Percentiles rank a stretch among this genome's conserved stretches.
phyloP scores from a whole-genome alignment of 352 stramenopile species.

The Pythium aristosporum region DNA sequence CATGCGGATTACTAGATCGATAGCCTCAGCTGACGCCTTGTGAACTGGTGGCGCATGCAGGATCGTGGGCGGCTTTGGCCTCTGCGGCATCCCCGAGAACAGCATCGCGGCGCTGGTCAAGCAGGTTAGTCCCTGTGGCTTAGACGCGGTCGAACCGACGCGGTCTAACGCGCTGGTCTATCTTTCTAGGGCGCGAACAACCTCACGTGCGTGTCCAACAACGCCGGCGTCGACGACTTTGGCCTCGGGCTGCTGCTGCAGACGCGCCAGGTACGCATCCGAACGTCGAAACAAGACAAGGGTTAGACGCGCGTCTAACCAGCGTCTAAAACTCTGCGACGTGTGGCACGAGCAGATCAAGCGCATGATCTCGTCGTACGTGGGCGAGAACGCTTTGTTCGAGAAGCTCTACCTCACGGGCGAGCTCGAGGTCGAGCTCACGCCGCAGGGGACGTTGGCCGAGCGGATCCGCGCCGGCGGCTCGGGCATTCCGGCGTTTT shows the following conservation, averaged over 20 bases:
- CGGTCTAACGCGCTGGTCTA: neutral
- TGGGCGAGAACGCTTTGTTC: constrained; percentile 96
- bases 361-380: constrained; percentile 96
- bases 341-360: constrained; percentile 79
- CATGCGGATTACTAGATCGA: neutral
- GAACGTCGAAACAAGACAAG: neutral
- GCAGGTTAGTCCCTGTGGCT: constrained; percentile 32
- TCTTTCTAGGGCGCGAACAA: constrained; percentile 64
- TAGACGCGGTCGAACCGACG: constrained; percentile 1
- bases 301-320: neutral
- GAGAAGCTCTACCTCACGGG: constrained; percentile 92
- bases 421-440: constrained; percentile 95
- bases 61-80: constrained; percentile 88
- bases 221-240: constrained; percentile 93
- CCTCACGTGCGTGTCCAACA: constrained; percentile 91
- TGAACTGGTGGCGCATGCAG: constrained; percentile 28
- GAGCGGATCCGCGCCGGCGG: constrained; percentile 91
- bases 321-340: neutral
- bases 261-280: constrained; percentile 69
- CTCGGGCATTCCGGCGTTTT: constrained; percentile 96
- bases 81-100: constrained; percentile 93
- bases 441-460: constrained; percentile 95
- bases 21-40: neutral
- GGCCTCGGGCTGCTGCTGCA: constrained; percentile 93
- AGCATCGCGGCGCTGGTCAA: constrained; percentile 84